Evolutionary conservation across 257 asterid genomes (phyloP), one percentile per base, ranked within the genome.

Genomic region (Paulownia fortunei): DNA sequence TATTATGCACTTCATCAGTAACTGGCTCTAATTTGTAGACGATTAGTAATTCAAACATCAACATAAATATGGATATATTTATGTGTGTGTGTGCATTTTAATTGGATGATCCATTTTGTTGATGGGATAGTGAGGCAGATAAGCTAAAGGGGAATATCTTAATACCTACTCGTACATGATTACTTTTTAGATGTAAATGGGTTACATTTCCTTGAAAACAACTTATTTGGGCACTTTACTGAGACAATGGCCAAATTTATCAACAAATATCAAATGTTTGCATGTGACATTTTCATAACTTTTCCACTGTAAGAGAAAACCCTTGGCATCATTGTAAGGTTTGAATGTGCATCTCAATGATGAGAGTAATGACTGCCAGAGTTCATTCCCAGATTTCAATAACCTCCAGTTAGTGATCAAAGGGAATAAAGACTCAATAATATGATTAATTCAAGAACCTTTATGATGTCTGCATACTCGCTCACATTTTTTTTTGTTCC

Each of bases 111-210:
- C 6, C 44, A 60, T 61, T 8, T 51, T 54, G 44, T 41, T 63
- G 64, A 32, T 60, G 82, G 72, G 77, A 21, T 26, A 3, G 23
- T 21, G 55, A 21, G 77, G 63, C 9, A 34, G 65, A 60, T 70
- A 69, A 39, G 47, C n/a, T 16, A 4, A 69, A 46, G 66, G 58
- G 47, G 13, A 13, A 18, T 26, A 6, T 23, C 1, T 69, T 6
- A 72, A 16, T 47, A 13, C 12, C 13, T 60, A 13, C 12, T 19
- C 47, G 47, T 49, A 37, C 18, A 9, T 30, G 49, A 24, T 55
- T 41, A 16, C 18, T 44, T 58, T 18, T 42, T 36, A 51, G 9
- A 16, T 63, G 15, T 36, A 24, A 36, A 70, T 26, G 26, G 5
- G 1, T 47, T 49, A 37, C 18, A 9, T 30, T 42, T 36, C 37